Evolutionary conservation across 495 filamentous ascomycete genomes (phyloP).

Genomic region (Aspergillus mulundensis): DNA sequence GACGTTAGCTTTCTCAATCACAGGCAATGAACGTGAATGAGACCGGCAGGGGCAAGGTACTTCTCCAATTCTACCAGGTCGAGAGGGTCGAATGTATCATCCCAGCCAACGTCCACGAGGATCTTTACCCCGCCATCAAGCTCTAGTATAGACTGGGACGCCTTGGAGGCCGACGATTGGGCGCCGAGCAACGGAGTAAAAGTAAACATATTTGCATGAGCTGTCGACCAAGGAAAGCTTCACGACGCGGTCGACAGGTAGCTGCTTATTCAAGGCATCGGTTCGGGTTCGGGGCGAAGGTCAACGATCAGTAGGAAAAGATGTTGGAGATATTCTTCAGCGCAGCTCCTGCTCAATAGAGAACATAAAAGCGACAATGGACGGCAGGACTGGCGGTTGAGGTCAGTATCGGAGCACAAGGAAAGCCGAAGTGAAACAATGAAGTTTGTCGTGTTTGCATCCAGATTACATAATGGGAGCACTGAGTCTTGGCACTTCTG

Average conservation of each 20-base stretch:
- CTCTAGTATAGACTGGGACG: conserved; percentile 91
- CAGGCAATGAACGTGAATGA: neutral
- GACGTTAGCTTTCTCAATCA: conserved; percentile 9
- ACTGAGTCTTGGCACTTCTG: neutral
- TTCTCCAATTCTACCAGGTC: conserved; percentile 85
- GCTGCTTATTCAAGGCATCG: conserved; percentile 7
- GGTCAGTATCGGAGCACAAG: neutral
- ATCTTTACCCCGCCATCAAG: conserved; percentile 96
- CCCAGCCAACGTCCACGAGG: conserved; percentile 93
- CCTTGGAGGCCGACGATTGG: conserved; percentile 70
- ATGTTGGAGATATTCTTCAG: neutral
- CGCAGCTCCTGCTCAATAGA: neutral
- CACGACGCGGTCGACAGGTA: conserved; percentile 6
- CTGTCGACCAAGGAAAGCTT: conserved; percentile 12
- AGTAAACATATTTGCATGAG: conserved; percentile 69
- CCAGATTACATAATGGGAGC: too few relatives aligned
- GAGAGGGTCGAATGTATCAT: conserved; percentile 76
- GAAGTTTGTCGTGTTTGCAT: conserved; percentile 2
- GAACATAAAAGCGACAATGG: neutral
- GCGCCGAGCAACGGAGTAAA: conserved; percentile 92
- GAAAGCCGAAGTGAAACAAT: neutral
- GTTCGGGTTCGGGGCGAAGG: neutral
- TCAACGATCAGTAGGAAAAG: neutral
- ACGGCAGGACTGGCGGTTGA: neutral
- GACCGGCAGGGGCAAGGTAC: conserved; percentile 37